Base-by-base conservation (phyloP, 768 basidiomycete genomes). In the Lactarius sp. region DNA sequence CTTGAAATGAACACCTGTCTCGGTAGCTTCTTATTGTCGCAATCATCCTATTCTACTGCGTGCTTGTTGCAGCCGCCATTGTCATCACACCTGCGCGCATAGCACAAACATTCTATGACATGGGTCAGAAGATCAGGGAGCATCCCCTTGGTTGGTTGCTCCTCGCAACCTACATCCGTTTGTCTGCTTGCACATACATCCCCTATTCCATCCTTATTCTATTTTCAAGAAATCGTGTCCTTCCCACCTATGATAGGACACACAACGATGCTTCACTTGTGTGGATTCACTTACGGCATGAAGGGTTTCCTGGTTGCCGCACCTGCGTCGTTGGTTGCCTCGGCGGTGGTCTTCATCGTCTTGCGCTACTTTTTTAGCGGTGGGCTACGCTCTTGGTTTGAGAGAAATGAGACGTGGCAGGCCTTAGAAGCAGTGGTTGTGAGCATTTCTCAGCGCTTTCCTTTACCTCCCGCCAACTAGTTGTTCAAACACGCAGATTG, bases 261-360 rank as follows among this genome's bases (percentile, higher is more conserved):
- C 72, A 86, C 86, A 0, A 87, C 88, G 0, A 73, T 75, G 47
- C 69, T 84, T 34, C 85, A 86, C 13, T 71, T 94, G 8, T 87
- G 85, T 69, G 92, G 92, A 1, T 94, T 92, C 73, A 87, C 90
- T 1, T 94, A 90, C 69, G 92, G 92, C 51, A 80, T 90, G 76
- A 80, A 80, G 61, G 92, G 92, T 0, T 87, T 89, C 74, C 79
- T 78, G 66, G 80, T 93, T 62, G 84, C 85, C 3, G 80, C 82
- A 0, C 72, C 72, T 14, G 85, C 78, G 2, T 88, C 88, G 20
- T 60, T 92, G 33, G 61, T 83, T 2, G 91, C 89, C 39, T 83
- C 90, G 27, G 81, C 81, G 2, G 56, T 85, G 9, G 81, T 78
- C 4, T 94, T 94, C 70, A 60, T 83, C 33, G 68, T 79, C 51